Percentiles rank a stretch among this genome's conserved stretches.
Conservation (phyloP, 2,329 filamentous ascomycete genomes). For the Ophiostoma quercus region DNA sequence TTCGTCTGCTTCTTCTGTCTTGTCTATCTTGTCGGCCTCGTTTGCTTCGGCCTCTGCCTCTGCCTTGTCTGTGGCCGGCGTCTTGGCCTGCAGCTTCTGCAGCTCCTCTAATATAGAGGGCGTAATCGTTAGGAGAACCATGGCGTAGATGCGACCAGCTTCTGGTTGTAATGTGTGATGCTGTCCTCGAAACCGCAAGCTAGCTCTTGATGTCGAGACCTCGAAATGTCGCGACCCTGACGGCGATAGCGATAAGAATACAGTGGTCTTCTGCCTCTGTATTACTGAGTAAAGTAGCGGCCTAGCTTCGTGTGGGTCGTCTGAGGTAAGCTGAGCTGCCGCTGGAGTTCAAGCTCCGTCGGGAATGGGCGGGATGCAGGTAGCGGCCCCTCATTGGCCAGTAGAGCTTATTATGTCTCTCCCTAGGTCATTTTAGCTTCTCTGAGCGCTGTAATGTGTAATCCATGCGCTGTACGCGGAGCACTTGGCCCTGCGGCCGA, state of each 20-base stretch:
- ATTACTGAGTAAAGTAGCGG: background rate
- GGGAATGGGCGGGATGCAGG: constrained; percentile 19
- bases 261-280: background rate
- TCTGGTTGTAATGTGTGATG: background rate
- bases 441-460: background rate
- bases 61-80: background rate
- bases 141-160: constrained; percentile 34
- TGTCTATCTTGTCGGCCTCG: background rate
- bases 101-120: constrained; percentile 60
- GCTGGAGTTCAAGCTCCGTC: background rate
- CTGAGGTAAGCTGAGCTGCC: constrained; percentile 15
- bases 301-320: background rate
- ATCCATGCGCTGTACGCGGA: background rate
- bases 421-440: background rate
- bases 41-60: background rate
- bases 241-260: constrained; percentile 1
- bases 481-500: background rate
- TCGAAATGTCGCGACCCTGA: background rate
- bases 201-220: background rate
- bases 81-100: constrained; percentile 29
- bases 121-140: constrained; percentile 78
- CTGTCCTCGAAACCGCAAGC: no score
- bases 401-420: constrained; percentile 12
- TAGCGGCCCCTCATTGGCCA: constrained; percentile 17
- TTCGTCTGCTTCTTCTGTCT: background rate